Conservation (phyloP, 2,329 filamentous ascomycete genomes). For the Cladophialophora immunda region DNA sequence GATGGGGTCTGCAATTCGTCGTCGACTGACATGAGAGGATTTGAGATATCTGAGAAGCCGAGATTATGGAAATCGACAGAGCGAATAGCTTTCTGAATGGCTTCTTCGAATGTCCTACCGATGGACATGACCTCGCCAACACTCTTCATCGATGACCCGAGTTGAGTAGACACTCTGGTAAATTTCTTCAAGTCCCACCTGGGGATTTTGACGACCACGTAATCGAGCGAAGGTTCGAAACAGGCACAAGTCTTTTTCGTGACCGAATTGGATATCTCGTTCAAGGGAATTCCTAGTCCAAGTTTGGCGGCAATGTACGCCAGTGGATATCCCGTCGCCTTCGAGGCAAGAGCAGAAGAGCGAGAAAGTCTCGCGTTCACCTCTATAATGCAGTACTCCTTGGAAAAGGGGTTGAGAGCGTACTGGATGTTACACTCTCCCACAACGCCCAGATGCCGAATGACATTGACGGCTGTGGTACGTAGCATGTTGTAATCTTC, state of each 20-base stretch:
- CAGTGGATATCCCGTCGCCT: conserved; percentile 94
- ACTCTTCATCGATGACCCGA: conserved; percentile 99
- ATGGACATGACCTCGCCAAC: conserved; percentile 99
- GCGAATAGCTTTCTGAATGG: conserved; percentile 97
- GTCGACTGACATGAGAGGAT: conserved; percentile 93
- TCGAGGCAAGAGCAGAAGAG: conserved; percentile 94
- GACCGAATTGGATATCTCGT: conserved; percentile 95
- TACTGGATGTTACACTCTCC: conserved; percentile 99
- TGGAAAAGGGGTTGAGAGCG: conserved; percentile 91
- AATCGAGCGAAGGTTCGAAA: conserved; percentile 98
- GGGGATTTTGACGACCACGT: conserved; percentile 98
- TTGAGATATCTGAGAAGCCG: conserved; percentile 85
- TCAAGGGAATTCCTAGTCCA: conserved; percentile 90
- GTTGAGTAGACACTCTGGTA: conserved; percentile 91
- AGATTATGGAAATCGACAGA: conserved; percentile 95
- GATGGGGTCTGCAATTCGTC: conserved; percentile 96
- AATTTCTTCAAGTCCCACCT: conserved; percentile 99
- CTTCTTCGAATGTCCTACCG: conserved; percentile 94
- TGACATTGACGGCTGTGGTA: conserved; percentile 95
- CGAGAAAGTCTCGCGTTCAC: conserved; percentile 96
- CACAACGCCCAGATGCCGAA: conserved; percentile 94
- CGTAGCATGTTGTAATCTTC: conserved; percentile 99
- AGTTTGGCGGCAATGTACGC: conserved; percentile 98
- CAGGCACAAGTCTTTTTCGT: conserved; percentile 96
- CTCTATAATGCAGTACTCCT: conserved; percentile 98